phyloP scores from a whole-genome alignment of 2,329 filamentous ascomycete genomes.

The Periconia sp. region DNA sequence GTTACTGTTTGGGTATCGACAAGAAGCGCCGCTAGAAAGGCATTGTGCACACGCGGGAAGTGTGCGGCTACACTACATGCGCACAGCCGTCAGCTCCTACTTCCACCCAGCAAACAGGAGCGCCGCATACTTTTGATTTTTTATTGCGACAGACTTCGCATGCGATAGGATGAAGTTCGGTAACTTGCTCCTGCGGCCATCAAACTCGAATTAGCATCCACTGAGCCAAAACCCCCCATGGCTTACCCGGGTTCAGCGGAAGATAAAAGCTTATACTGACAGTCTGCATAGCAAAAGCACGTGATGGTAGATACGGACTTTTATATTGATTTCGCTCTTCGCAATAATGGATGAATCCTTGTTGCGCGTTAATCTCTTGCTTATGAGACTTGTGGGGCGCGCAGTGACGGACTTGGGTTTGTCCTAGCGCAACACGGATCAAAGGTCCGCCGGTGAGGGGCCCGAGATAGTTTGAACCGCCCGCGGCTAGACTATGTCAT shows the following conservation, averaged over 20 bases:
- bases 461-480: neutral
- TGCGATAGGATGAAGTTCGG: slow-evolving; percentile 21
- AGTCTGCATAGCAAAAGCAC: slow-evolving; percentile 4
- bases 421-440: slow-evolving; percentile 15
- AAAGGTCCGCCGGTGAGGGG: neutral
- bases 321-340: neutral
- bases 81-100: slow-evolving; percentile 3
- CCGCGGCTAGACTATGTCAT: no score
- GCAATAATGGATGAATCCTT: neutral
- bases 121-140: slow-evolving; percentile 22
- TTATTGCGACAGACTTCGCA: slow-evolving; percentile 29
- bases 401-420: slow-evolving; percentile 23
- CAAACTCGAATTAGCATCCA: slow-evolving; percentile 1
- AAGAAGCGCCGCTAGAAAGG: slow-evolving; percentile 6
- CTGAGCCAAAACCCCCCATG: slow-evolving; percentile 5
- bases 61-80: slow-evolving; percentile 19
- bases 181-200: slow-evolving; percentile 9
- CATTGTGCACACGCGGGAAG: slow-evolving; percentile 24
- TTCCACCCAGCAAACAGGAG: no score
- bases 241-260: no score
- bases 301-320: neutral
- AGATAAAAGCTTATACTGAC: slow-evolving; percentile 13
- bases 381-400: slow-evolving; percentile 13
- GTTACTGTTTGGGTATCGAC: slow-evolving; percentile 22
- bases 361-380: neutral